Evolutionary conservation across 2,329 filamentous ascomycete genomes (phyloP), one percentile per base, ranked within the genome.

Genomic region (Botryotinia calthae): DNA sequence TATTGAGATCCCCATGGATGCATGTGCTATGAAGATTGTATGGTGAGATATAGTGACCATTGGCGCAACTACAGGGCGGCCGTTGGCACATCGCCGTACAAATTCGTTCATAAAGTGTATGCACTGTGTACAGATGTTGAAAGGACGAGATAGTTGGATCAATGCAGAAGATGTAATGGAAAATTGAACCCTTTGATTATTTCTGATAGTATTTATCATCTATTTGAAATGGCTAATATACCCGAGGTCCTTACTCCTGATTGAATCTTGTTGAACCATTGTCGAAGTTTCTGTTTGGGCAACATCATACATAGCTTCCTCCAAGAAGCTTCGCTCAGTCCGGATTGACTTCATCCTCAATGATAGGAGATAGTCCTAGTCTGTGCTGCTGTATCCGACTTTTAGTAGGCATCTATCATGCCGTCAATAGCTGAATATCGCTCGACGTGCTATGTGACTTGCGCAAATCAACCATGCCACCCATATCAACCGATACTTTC

Each of bases 21-120:
- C 69, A 66, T 66, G 70, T 71, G 61, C n/a, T 28, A 72, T 84
- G 83, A 73, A 82, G 81, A 61, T 75, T 74, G 56, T 76, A 73
- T 70, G 74, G 74, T 40, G 56, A 28, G 44, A 20, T 44, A 34
- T 68, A 67, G 48, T 48, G 37, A 61, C 71, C 46, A 64, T n/a
- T 44, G 54, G 62, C 51, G 75, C 71, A 75, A 48, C 56, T 74
- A 69, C 22, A 28, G 18, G 46, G 46, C 64, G 46, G 34, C 37
- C 37, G 14, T 56, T 56, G 28, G 51, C 51, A 48, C 48, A 42
- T 28, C 6, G n/a, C 12, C 14, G 18, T 25, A 28, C 37, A 8
- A 40, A 40, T n/a, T 66, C 16, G 7, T 28, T 4, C 7, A 37
- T 18, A 8, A 28, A 62, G 16, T 34, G 12, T 8, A 25, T 1